Base-by-base conservation (phyloP, 1,284 basidiomycete species). In the Leccinum pachyderme region DNA sequence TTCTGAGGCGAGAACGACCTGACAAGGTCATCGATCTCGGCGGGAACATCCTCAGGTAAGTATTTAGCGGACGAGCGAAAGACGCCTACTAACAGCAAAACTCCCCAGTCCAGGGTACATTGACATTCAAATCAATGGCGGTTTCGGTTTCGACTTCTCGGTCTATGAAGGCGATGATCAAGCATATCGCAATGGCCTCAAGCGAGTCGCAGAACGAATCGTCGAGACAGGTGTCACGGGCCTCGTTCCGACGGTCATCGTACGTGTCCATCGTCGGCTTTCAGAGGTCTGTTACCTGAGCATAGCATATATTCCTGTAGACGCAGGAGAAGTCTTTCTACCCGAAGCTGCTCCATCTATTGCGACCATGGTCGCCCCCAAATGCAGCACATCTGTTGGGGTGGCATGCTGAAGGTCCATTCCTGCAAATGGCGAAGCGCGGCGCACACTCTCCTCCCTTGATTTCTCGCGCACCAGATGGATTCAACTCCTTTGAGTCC, bases 331-430 rank as follows among this genome's bases (percentile, higher is more conserved):
- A 79, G 60, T 79, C 82, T 0, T 71, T 89, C 7, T 91, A 91
- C 63, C 87, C 87, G 2, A 84, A 81, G 53, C 63, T 91, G 32
- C 73, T 91, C 3, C 74, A 76, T 51, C 77, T 88, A 25, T 77
- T 89, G 33, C 80, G 81, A 47, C 87, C 88, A 0, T 82, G 80
- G 70, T 80, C 82, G 48, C 81, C 80, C 45, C 75, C 76, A 4
- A 77, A 63, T 50, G 86, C 79, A 43, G 90, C 89, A 1, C 87
- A 82, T 52, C 73, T 89, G 3, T 80, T 95, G 15, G 93, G 93
- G 15, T 95, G 89, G 84, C 93, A 95, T 63, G 89, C 83, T 31
- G 93, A 95, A 72, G 93, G 93, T 0, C 93, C 93, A 1, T 96
- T 95, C 76, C 79, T 95, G 41, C 87, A 86, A 56, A 74, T 80